phyloP scores from a whole-genome alignment of 305 asterid species.

The Stenogyne calaminthoides region DNA sequence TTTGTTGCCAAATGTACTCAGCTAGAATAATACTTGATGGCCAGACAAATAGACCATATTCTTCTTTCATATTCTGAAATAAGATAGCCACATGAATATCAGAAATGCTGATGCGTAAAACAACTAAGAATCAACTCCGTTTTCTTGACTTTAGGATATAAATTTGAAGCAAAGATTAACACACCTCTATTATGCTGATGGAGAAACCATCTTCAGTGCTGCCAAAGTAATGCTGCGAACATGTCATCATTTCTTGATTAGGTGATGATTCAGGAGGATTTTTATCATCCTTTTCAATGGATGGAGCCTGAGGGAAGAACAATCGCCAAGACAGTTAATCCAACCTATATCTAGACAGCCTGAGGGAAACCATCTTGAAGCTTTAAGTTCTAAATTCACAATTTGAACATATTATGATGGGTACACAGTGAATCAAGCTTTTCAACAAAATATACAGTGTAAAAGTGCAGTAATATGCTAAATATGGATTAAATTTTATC shows the following conservation, averaged over 20 bases:
- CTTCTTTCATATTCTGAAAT: constrained; percentile 84
- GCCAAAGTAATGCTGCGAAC: constrained; percentile 52
- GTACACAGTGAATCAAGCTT: background rate
- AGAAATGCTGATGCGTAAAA: background rate
- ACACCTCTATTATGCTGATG: constrained; percentile 60
- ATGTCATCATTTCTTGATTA: constrained; percentile 49
- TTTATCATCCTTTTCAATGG: constrained; percentile 22
- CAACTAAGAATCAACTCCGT: background rate
- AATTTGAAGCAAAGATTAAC: constrained; percentile 1
- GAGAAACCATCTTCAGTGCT: constrained; percentile 47
- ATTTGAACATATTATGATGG: background rate
- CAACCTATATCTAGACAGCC: constrained; percentile 12
- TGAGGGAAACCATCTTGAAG: background rate
- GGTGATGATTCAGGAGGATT: constrained; percentile 27
- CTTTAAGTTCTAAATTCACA: background rate
- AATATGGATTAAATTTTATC: too few species aligned
- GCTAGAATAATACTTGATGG: constrained; percentile 86
- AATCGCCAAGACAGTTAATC: constrained; percentile 26
- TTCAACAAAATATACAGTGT: background rate
- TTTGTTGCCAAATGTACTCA: constrained; percentile 89
- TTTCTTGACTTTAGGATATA: constrained; percentile 5
- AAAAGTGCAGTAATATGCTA: background rate
- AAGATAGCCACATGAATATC: constrained; percentile 3
- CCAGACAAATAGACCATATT: constrained; percentile 93
- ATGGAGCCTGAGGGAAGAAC: constrained; percentile 33